Percentiles rank a stretch among this genome's conserved stretches.
Conservation (phyloP, 139 green algal genomes). For the Chlorella sp. region DNA sequence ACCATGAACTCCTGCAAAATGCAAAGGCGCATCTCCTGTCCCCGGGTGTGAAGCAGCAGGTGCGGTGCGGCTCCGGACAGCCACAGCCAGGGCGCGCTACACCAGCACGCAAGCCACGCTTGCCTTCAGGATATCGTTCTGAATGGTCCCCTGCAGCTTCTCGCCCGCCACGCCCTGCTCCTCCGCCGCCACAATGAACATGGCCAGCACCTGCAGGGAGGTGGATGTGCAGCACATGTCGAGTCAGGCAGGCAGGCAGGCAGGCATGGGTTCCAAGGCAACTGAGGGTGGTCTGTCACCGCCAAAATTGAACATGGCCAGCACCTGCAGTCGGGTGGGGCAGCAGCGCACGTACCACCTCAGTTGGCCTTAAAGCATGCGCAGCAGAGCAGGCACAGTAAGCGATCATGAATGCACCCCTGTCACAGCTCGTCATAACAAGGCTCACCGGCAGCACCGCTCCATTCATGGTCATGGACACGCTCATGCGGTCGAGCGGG, state of each 20-base stretch:
- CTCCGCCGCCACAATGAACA: constrained; percentile 69
- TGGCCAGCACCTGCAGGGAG: constrained; percentile 58
- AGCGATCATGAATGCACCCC: too few relatives aligned
- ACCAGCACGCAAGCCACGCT: neutral
- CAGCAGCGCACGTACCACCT: neutral
- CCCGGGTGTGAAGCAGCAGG: too few relatives aligned
- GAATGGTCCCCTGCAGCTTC: constrained; percentile 69
- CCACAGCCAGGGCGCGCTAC: too few relatives aligned
- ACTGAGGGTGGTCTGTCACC: too few relatives aligned
- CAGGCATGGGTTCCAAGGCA: too few relatives aligned
- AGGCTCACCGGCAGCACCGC: constrained; percentile 46
- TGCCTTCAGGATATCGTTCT: constrained; percentile 84
- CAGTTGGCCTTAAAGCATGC: too few relatives aligned
- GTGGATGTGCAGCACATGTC: too few relatives aligned
- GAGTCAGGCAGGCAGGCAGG: too few relatives aligned
- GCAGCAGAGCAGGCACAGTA: too few relatives aligned
- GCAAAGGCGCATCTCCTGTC: too few relatives aligned
- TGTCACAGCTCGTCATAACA: too few relatives aligned
- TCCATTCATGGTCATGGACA: constrained; percentile 84
- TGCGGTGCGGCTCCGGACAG: too few relatives aligned
- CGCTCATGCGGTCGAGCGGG: constrained; percentile 71
- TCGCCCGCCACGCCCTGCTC: constrained; percentile 58
- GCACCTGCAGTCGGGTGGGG: neutral
- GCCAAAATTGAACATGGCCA: constrained; percentile 46
- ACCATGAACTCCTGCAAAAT: constrained; percentile 83